Conservation (phyloP, 2,329 filamentous ascomycete genomes). For the Penicillium sp. region DNA sequence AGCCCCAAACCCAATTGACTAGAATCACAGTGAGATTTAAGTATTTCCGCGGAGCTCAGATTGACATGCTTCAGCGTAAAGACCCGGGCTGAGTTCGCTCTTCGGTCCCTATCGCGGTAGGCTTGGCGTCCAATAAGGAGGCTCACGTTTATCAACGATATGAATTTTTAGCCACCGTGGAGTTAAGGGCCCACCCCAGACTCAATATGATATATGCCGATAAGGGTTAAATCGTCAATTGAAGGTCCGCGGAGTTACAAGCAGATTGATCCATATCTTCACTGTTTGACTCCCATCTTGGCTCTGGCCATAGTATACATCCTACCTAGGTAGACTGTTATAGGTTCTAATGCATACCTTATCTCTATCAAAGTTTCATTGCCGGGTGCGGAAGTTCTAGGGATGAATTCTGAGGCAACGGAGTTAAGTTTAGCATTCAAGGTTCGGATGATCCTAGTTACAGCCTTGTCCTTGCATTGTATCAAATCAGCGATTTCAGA, state of each 20-base stretch:
- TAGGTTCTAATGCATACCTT: conserved; percentile 9
- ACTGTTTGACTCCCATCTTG: conserved; percentile 2
- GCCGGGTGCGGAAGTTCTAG: not conserved
- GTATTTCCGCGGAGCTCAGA: conserved; percentile 24
- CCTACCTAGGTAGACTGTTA: not conserved
- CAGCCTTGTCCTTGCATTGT: not conserved
- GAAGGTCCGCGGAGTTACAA: conserved; percentile 19
- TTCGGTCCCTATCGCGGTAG: conserved; percentile 14
- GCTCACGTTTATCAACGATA: conserved; percentile 22
- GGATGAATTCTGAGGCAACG: not conserved
- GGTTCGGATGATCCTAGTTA: not conserved
- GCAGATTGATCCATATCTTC: not conserved
- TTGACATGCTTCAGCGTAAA: not conserved
- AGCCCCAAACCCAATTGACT: not conserved
- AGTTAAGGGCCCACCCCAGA: not conserved
- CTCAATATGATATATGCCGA: not conserved
- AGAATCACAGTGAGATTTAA: not conserved
- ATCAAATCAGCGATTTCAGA: conserved; percentile 19
- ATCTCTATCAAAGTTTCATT: conserved; percentile 6
- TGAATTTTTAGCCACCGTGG: not conserved
- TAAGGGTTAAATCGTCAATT: not conserved
- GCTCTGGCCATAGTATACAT: not conserved
- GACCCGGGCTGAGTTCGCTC: not conserved
- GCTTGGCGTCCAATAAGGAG: conserved; percentile 21
- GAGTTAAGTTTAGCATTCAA: not conserved